Percentiles rank a stretch among this genome's conserved stretches.
Evolutionary conservation across 148 eudicot genomes (phyloP).

Genomic region (Nepenthes mirabilis): DNA sequence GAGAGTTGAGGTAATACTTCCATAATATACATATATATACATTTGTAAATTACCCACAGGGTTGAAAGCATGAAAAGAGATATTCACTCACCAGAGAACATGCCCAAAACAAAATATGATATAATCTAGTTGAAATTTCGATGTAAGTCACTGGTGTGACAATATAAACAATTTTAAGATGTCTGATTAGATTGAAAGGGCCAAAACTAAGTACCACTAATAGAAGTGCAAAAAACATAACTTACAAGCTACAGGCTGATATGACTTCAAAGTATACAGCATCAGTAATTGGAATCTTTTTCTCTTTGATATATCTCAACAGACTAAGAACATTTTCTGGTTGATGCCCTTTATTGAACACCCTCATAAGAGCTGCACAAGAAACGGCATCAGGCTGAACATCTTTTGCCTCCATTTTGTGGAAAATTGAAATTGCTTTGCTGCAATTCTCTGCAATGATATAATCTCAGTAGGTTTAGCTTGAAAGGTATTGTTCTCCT

Average conservation of each 20-base stretch:
- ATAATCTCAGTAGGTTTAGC: slow-evolving; percentile 3
- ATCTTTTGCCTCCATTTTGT: slow-evolving; percentile 69
- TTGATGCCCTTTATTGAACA: slow-evolving; percentile 66
- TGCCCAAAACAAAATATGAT: no score
- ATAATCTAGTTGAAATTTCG: no score
- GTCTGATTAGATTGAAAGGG: background rate
- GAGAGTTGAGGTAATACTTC: no score
- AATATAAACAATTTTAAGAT: background rate
- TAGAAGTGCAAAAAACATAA: slow-evolving; percentile 2
- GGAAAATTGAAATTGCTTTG: slow-evolving; percentile 46
- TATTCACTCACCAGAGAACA: no score
- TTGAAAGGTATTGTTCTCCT: background rate
- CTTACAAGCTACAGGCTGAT: slow-evolving; percentile 90
- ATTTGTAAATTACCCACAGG: no score
- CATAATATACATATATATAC: no score
- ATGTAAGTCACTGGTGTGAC: no score
- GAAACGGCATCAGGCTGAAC: slow-evolving; percentile 68
- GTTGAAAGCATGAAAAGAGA: no score
- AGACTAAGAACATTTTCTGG: slow-evolving; percentile 58
- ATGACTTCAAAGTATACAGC: slow-evolving; percentile 68
- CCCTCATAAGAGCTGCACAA: slow-evolving; percentile 83
- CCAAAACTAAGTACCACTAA: background rate
- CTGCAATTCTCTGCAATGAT: slow-evolving; percentile 52
- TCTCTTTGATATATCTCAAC: slow-evolving; percentile 54
- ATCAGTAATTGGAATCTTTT: slow-evolving; percentile 45